phyloP scores from a whole-genome alignment of 2,329 filamentous ascomycete genomes.

The Hypomyces rosellus region DNA sequence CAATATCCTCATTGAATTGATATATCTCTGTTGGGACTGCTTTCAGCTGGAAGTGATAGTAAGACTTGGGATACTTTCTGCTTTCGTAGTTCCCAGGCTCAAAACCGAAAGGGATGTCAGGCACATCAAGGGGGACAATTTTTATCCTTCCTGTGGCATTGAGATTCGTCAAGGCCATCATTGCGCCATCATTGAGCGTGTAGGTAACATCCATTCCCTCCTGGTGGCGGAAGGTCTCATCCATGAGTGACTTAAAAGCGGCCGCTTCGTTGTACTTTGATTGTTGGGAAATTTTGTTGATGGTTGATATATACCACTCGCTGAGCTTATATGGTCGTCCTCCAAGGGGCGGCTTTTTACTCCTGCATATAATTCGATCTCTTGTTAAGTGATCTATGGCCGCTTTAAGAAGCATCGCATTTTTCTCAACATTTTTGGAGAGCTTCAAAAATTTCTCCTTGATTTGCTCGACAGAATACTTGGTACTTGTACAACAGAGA shows the following conservation, averaged over 20 bases:
- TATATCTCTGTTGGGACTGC: constrained; percentile 59
- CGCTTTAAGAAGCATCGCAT: constrained; percentile 39
- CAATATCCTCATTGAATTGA: constrained; percentile 45
- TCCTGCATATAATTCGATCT: constrained; percentile 52
- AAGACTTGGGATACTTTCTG: constrained; percentile 58
- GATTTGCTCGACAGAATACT: constrained; percentile 43
- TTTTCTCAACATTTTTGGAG: constrained; percentile 30
- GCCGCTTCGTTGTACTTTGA: constrained; percentile 53
- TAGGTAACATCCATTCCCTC: constrained; percentile 45
- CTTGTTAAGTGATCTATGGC: constrained; percentile 43
- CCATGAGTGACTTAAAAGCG: constrained; percentile 54
- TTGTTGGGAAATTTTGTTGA: constrained; percentile 50
- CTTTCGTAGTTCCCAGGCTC: constrained; percentile 66
- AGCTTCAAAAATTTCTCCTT: constrained; percentile 47
- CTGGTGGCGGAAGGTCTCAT: constrained; percentile 43
- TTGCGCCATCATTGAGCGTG: constrained; percentile 55
- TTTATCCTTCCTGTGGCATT: constrained; percentile 52
- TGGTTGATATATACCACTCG: constrained; percentile 48
- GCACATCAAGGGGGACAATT: constrained; percentile 49
- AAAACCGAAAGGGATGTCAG: constrained; percentile 62
- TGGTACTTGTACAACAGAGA: constrained; percentile 47
- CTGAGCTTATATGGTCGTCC: constrained; percentile 59
- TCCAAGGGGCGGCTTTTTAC: constrained; percentile 50
- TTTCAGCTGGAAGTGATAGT: constrained; percentile 58
- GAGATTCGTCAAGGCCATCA: constrained; percentile 62